Percentiles rank a stretch among this genome's conserved stretches.
These are phyloP conservation scores for Incumbomyces delicatus DNA, from an alignment of 2,329 filamentous ascomycete genomes.

Conservation along the genomic window DNA sequence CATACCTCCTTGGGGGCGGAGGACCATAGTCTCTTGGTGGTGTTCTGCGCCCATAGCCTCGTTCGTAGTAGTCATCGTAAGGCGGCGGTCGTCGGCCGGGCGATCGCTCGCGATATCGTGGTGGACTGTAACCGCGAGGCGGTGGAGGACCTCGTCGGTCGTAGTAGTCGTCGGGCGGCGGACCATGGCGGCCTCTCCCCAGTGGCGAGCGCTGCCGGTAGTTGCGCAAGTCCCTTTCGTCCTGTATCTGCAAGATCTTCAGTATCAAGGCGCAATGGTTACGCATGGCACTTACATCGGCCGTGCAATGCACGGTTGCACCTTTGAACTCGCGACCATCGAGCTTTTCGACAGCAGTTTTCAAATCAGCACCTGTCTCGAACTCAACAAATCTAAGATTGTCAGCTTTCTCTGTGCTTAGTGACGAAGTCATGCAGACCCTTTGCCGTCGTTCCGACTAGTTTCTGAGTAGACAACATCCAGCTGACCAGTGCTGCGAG, in stretches of 20 bases:
- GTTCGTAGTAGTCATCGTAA: conserved; percentile 80
- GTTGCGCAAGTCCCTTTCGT: conserved; percentile 58
- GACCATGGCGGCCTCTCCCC: conserved; percentile 53
- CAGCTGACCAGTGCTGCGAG: conserved; percentile 76
- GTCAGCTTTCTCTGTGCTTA: background rate
- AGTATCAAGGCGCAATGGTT: conserved; percentile 15
- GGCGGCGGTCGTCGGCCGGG: conserved; percentile 49
- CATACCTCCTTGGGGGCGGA: conserved; percentile 54
- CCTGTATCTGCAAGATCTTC: conserved; percentile 53
- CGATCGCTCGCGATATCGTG: conserved; percentile 80
- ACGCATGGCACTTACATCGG: conserved; percentile 57
- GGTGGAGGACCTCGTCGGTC: conserved; percentile 70
- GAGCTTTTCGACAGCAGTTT: conserved; percentile 87
- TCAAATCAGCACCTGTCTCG: conserved; percentile 81
- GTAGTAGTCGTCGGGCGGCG: conserved; percentile 62
- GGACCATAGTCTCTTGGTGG: conserved; percentile 70
- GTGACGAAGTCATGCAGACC: conserved; percentile 46
- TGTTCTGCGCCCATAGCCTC: conserved; percentile 65
- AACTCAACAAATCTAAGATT: conserved; percentile 82
- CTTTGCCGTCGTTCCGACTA: conserved; percentile 82
- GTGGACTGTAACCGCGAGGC: conserved; percentile 73
- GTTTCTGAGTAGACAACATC: conserved; percentile 98
- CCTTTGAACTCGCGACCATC: conserved; percentile 91
- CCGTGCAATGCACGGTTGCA: conserved; percentile 69
- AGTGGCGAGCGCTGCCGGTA: conserved; percentile 67